Percentiles rank a stretch among this genome's conserved stretches.
Conservation (phyloP, 352 stramenopile species). For the Phytophthora multivora region DNA sequence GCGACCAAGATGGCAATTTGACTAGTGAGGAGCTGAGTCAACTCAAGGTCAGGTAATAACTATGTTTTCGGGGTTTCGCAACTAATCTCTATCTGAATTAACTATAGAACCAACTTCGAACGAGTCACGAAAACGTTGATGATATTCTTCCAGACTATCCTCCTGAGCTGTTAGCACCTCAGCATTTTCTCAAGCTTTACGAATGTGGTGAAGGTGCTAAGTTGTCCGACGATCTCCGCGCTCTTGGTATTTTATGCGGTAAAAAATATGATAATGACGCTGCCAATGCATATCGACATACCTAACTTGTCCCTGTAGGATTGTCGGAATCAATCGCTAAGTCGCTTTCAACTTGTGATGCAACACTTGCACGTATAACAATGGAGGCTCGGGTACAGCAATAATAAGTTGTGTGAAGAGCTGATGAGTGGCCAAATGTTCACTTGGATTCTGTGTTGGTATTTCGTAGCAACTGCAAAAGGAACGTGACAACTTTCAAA, state of each 20-base stretch:
- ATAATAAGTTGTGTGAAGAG: background rate
- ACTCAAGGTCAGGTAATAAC: conserved; percentile 45
- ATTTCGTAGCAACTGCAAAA: conserved; percentile 39
- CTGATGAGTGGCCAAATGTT: background rate
- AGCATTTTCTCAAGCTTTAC: conserved; percentile 40
- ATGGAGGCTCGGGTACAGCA: conserved; percentile 28
- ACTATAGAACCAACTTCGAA: conserved; percentile 32
- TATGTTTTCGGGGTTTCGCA: background rate
- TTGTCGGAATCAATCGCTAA: conserved; percentile 21
- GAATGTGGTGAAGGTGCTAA: conserved; percentile 21
- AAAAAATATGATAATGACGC: background rate
- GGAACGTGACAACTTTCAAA: conserved; percentile 40
- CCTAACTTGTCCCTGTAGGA: conserved; percentile 15
- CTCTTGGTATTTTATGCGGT: conserved; percentile 56
- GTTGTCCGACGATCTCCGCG: conserved; percentile 43
- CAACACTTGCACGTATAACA: conserved; percentile 27
- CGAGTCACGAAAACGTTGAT: conserved; percentile 32
- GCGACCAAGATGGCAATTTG: conserved; percentile 33
- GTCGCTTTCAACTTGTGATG: conserved; percentile 30
- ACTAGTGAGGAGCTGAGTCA: conserved; percentile 28
- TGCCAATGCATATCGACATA: too few species aligned
- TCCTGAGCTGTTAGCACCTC: conserved; percentile 15
- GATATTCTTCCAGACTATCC: conserved; percentile 17
- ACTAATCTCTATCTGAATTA: background rate
- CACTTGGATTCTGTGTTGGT: background rate